Evolutionary conservation across 2,329 filamentous ascomycete genomes (phyloP), one percentile per base, ranked within the genome.

Genomic region (Ustulina deusta): DNA sequence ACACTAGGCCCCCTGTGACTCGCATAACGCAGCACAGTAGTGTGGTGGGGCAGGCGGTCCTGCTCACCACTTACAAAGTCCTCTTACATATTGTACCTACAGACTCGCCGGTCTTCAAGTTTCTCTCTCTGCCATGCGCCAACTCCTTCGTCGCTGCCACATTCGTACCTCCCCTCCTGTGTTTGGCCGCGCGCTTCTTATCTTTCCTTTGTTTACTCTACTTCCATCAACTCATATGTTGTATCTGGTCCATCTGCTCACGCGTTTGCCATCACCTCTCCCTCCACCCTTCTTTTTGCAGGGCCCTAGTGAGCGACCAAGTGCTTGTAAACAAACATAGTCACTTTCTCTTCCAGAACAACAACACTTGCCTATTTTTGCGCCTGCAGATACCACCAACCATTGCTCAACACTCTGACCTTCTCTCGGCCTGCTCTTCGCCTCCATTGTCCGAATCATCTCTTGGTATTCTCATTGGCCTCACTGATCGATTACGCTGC

Each of bases 1-100:
- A 40, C 17, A 17, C 22, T 54, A 34, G 25, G 29, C 34, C 65
- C 69, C 69, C 69, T 71, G 69, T 71, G 69, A 68, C 69, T 61
- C 67, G 69, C 69, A 71, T 69, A 54, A 67, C 52, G 57, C 57
- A 61, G 48, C 40, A 42, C 62, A 68, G 65, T 63, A 70, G 62
- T 51, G 60, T 49, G 29, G 69, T 70, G 66, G 69, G 66, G 69
- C 56, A 32, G 42, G n/a, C 48, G 63, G 66, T 69, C 66, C 66
- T 69, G 52, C 59, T 63, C 55, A 52, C 56, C 55, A 62, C 42
- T 61, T 59, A 61, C 56, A 49, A 5, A 40, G 22, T 25, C 5
- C 52, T 42, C 51, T 42, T n/a, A 32, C 36, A 17, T 22, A 20
- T 20, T 27, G 13, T 56, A 29, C 38, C 36, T 42, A n/a, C 44